Conservation (phyloP, 768 basidiomycete species). For the Sistotremastrum niveocremeum region DNA sequence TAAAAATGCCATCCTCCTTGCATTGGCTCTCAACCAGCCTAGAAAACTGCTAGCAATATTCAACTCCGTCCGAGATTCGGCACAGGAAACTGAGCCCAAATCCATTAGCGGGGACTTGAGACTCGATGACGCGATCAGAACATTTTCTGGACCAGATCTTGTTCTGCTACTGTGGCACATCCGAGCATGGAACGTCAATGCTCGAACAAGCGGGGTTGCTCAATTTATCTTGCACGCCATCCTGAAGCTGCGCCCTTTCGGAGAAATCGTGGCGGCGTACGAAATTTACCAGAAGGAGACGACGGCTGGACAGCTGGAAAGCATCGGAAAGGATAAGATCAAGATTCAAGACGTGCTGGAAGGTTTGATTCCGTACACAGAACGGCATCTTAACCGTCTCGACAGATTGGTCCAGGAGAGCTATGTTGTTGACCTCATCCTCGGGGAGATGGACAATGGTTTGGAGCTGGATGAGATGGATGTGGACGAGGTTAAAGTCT, state of each 20-base stretch:
- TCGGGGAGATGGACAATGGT: conserved; percentile 79
- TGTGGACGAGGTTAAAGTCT: conserved; percentile 21
- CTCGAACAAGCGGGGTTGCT: conserved; percentile 74
- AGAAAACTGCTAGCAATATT: conserved; percentile 76
- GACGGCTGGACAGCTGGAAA: conserved; percentile 1
- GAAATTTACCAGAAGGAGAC: conserved; percentile 19
- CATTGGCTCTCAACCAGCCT: conserved; percentile 87
- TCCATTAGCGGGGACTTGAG: conserved; percentile 49
- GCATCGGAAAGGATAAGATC: conserved; percentile 12
- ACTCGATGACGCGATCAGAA: conserved; percentile 73
- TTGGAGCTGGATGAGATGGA: conserved; percentile 37
- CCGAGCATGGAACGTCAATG: conserved; percentile 90
- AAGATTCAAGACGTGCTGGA: conserved; percentile 67
- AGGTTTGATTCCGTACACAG: conserved; percentile 85
- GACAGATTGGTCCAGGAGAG: conserved; percentile 88
- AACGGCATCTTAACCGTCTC: conserved; percentile 77
- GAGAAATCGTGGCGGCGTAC: conserved; percentile 63
- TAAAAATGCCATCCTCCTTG: conserved; percentile 79
- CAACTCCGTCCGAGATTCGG: conserved; percentile 35
- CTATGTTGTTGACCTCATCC: conserved; percentile 83
- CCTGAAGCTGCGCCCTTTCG: conserved; percentile 60
- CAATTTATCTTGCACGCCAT: conserved; percentile 75
- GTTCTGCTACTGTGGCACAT: conserved; percentile 70
- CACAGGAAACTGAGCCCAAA: conserved; percentile 12
- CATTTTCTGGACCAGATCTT: conserved; percentile 59